A percentile compares a stretch with the other conserved stretches of the same genome.
phyloP scores from a whole-genome alignment of 495 filamentous ascomycete species.

The Aspergillus homomorphus region DNA sequence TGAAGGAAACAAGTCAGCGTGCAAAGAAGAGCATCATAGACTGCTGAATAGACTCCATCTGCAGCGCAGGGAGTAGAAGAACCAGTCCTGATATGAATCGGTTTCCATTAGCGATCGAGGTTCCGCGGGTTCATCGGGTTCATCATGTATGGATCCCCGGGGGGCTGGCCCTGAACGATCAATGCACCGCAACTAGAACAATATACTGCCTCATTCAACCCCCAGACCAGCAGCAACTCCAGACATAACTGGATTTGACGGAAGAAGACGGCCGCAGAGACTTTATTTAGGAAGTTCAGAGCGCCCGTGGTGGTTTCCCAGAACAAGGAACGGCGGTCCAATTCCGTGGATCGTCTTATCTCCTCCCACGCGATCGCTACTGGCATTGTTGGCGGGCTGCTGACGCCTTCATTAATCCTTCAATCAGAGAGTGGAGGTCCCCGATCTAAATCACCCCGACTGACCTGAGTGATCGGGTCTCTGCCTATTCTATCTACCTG shows the following conservation, averaged over 20 bases:
- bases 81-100: background rate
- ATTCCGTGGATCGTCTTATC: constrained; percentile 24
- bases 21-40: background rate
- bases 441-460: background rate
- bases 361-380: constrained; percentile 15
- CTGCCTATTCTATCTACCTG: background rate
- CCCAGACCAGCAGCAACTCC: background rate
- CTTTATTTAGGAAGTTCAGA: constrained; percentile 1
- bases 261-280: too few species aligned
- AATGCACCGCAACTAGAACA: background rate
- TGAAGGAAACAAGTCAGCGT: background rate
- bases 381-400: constrained; percentile 14
- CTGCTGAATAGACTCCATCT: background rate
- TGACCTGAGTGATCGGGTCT: background rate
- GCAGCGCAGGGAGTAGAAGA: background rate
- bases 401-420: constrained; percentile 9
- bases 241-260: constrained; percentile 6
- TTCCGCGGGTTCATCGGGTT: background rate
- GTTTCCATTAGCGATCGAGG: background rate
- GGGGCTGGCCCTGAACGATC: background rate
- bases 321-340: constrained; percentile 24
- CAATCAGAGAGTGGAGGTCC: background rate
- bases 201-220: background rate
- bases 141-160: background rate
- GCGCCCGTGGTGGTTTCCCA: constrained; percentile 16